A percentile compares a stretch with the other conserved stretches of the same genome.
Conservation (phyloP, 352 stramenopile species). For the Phytophthora megakarya region DNA sequence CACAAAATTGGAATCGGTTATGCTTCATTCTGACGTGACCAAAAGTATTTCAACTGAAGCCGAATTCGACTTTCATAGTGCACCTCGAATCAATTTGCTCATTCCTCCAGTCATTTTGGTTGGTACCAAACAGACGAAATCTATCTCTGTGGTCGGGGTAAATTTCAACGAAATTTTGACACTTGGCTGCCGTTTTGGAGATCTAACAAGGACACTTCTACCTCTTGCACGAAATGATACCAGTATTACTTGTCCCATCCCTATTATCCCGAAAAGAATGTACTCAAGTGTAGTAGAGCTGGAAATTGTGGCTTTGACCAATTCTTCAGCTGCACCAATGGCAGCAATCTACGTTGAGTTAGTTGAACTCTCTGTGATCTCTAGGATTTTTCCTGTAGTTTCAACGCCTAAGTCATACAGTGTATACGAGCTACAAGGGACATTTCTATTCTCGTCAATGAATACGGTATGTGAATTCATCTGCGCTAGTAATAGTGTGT, state of each 20-base stretch:
- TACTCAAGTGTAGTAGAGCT: constrained; percentile 33
- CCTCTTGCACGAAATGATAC: constrained; percentile 18
- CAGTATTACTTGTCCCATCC: constrained; percentile 35
- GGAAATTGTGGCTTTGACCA: constrained; percentile 12
- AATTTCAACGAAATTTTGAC: constrained; percentile 25
- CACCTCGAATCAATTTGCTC: constrained; percentile 19
- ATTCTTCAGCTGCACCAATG: not conserved
- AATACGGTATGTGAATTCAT: constrained; percentile 29
- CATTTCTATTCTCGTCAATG: constrained; percentile 34
- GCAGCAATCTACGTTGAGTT: constrained; percentile 27
- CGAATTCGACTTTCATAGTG: constrained; percentile 30
- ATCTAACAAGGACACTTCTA: constrained; percentile 13
- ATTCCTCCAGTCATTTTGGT: constrained; percentile 39
- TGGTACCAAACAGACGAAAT: constrained; percentile 18
- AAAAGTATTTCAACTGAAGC: constrained; percentile 20
- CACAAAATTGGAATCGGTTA: constrained; percentile 18
- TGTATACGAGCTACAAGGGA: constrained; percentile 37
- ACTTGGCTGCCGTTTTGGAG: constrained; percentile 33
- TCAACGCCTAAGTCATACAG: constrained; percentile 9
- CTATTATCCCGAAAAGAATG: constrained; percentile 20
- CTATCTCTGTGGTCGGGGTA: constrained; percentile 29
- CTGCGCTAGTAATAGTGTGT: constrained; percentile 14
- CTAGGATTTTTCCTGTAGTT: constrained; percentile 16
- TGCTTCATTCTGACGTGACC: constrained; percentile 15
- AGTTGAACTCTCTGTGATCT: constrained; percentile 33